These are phyloP conservation scores for Cunninghamia lanceolata DNA, from an alignment of 75 land plant species.

Conservation along the genomic window DNA sequence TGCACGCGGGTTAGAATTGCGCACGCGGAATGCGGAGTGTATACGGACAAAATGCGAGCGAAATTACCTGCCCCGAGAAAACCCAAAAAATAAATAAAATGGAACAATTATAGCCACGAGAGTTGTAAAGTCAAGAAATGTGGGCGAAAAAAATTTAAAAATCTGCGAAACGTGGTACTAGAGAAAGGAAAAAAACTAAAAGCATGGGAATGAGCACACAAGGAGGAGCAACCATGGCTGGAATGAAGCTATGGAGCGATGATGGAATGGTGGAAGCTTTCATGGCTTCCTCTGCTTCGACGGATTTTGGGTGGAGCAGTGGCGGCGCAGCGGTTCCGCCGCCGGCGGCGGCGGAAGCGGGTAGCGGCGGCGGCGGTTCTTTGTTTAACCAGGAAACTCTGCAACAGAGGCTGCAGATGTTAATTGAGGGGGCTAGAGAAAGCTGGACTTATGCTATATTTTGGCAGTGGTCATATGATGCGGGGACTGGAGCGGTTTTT, in stretches of 20 bases:
- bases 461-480: slow-evolving; percentile 26
- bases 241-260: background rate
- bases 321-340: background rate
- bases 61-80: background rate
- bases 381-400: background rate
- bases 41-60: background rate
- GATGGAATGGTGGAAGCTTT: slow-evolving; percentile 6
- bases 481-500: slow-evolving; percentile 7
- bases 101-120: background rate
- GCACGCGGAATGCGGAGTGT: background rate
- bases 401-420: background rate
- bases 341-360: background rate
- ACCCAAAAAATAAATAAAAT: background rate
- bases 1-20: background rate
- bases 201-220: background rate
- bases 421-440: background rate
- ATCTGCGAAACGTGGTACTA: background rate
- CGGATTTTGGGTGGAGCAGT: background rate
- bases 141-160: background rate
- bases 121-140: background rate
- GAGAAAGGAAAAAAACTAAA: background rate
- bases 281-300: background rate
- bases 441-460: slow-evolving; percentile 41
- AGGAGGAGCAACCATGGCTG: background rate
- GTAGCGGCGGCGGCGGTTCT: background rate